Base-by-base conservation (phyloP, 345 rosid species). In the Sisymbrium altissimum region DNA sequence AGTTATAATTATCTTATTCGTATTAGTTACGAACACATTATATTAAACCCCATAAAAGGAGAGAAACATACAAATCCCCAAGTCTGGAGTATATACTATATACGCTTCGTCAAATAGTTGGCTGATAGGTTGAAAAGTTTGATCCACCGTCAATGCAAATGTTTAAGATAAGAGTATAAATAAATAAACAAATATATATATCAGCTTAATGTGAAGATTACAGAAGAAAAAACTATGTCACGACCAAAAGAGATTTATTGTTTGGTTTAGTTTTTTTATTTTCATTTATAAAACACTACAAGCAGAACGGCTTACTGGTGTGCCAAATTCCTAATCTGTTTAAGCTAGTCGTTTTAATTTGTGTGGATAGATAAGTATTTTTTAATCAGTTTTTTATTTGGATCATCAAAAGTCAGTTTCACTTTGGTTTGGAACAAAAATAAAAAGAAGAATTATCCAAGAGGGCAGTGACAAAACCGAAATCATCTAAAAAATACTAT, bases 21-120 rank as follows among this genome's bases (percentile, higher is more conserved):
- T 41, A 44, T 15, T 70, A 46, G 36, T 63, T 63, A 70, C 21
- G 46, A 72, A 39, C 54, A 62, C 27, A 50, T 60, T 36, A 35
- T 10, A 23, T 14, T 33, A 21, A 19, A 35, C 32, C 19, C 55
- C 36, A 14, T 13, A 25, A 11, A 45, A 1, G 3, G 23, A 14
- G 2, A 21, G 38, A 70, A 36, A 49, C 54, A 38, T 41, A 52
- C 53, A 39, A 27, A 27, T 17, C 3, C 32, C 8, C 0, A 32
- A 32, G 7, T 32, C n/a, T 70, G 4, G 35, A 48, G 44, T 32
- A 48, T 44, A 14, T 43, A 64, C 25, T 32, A 48, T 44, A 14
- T 43, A 64, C 25, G 40, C 4, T 15, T 71, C 29, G 17, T 35
- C 29, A 39, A 59, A 48, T 32, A 57, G 58, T 17, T 41, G 43